Conservation (phyloP, 495 filamentous ascomycete genomes). For the Cetradonia linearis region DNA sequence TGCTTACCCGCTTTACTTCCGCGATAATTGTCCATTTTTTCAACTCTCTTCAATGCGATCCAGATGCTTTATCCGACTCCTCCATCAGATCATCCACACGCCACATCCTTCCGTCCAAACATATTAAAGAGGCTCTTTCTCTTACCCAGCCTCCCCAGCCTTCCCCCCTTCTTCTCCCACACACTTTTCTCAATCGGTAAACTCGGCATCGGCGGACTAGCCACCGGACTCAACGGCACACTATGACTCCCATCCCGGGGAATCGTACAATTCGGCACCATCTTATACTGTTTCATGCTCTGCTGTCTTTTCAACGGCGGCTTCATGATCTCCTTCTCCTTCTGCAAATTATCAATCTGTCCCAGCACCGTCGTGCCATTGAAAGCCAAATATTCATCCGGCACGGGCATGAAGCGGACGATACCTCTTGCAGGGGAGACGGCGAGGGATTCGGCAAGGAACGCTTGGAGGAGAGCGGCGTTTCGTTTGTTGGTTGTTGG, state of each 20-base stretch:
- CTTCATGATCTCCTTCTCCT: conserved; percentile 11
- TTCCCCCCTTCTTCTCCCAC: conserved; percentile 31
- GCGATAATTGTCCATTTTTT: not conserved
- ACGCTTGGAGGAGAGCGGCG: conserved; percentile 59
- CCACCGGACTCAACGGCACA: conserved; percentile 16
- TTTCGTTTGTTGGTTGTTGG: conserved; percentile 77
- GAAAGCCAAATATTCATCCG: conserved; percentile 61
- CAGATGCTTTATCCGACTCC: not conserved
- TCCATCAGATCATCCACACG: not conserved
- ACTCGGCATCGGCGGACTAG: conserved; percentile 21
- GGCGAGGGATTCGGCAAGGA: conserved; percentile 56
- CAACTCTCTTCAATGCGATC: not conserved
- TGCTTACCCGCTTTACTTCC: not conserved
- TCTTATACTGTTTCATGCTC: not conserved
- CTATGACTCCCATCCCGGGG: not conserved
- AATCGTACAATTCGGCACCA: not conserved
- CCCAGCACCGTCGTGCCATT: conserved; percentile 57
- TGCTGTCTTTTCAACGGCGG: not conserved
- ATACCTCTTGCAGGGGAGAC: conserved; percentile 55
- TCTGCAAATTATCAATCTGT: conserved; percentile 53
- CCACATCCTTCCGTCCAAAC: conserved; percentile 29
- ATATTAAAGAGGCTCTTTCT: conserved; percentile 44
- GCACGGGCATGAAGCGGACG: conserved; percentile 56
- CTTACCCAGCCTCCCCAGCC: conserved; percentile 32
- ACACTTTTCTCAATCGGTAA: conserved; percentile 27